Conservation (phyloP, 2,329 filamentous ascomycete genomes). For the Penicillium verrucosum region DNA sequence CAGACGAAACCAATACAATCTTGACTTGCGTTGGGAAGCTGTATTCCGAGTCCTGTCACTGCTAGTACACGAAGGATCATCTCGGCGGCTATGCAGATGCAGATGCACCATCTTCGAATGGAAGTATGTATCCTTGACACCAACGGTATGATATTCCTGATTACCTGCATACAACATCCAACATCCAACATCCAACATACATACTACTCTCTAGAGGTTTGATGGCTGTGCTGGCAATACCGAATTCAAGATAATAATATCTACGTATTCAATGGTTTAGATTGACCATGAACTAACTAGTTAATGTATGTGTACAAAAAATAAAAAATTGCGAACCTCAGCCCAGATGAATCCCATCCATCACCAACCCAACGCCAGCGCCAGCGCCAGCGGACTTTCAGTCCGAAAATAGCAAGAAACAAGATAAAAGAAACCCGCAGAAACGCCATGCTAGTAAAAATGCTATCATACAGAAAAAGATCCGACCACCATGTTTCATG, state of each 20-base stretch:
- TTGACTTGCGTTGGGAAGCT: too few species aligned
- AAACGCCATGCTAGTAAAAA: slow-evolving; percentile 13
- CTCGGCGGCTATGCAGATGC: not conserved
- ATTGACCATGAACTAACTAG: not conserved
- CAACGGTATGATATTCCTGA: not conserved
- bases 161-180: not conserved
- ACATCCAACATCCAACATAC: too few species aligned
- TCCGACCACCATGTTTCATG: not conserved
- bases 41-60: not conserved
- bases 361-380: not conserved
- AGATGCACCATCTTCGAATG: not conserved
- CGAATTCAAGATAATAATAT: not conserved
- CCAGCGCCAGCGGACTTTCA: not conserved
- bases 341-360: not conserved
- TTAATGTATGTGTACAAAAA: not conserved
- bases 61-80: not conserved
- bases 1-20: not conserved
- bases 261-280: not conserved
- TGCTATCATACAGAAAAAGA: slow-evolving; percentile 20
- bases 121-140: not conserved
- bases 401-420: not conserved
- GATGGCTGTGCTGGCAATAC: not conserved
- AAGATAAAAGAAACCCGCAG: not conserved
- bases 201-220: not conserved
- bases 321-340: not conserved